Evolutionary conservation across 2,329 filamentous ascomycete genomes (phyloP), one percentile per base, ranked within the genome.

Genomic region (Clonostachys rosea): DNA sequence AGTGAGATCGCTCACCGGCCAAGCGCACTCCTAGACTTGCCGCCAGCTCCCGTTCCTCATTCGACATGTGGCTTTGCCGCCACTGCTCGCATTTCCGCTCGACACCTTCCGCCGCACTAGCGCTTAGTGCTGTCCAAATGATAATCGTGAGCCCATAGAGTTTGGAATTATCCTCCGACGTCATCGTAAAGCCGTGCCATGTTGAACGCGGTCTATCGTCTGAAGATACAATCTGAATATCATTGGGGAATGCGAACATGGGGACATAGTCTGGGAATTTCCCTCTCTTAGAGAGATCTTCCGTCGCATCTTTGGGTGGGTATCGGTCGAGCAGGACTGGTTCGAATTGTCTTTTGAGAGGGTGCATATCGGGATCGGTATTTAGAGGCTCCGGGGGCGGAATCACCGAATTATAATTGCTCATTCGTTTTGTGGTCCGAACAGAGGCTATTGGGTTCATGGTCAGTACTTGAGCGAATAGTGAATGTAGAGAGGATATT

Each of bases 151-250:
- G 89, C 34, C 91, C 92, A 61, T 97, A 92, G 17, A 97, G 76
- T 64, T 94, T 95, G 47, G 89, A 87, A 58, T 90, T 92, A 62
- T 97, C 91, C 47, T 89, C 88, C 18, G 87, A 87, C 3, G 94
- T 99, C 94, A 99, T 97, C 52, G 90, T 91, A 62, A 99, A 99
- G 43, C 94, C 94, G 68, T 99, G 94, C 94, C 94, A 99, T 20
- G 91, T 96, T n/a, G 94, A 92, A 51, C 91, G 80, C 1, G 94
- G 94, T 51, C 91, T 81, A 63, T 96, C 90, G 60, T 99, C 94
- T 2, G 91, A 91, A 2, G 94, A 96, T 10, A 97, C 89, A 45
- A 99, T 94, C 53, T 91, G 91, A 57, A 99, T 94, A 65, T 99
- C 94, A 66, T 97, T 96, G 42, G 94, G 94, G 59, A 97, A 99